Evolutionary conservation across 2,329 filamentous ascomycete species (phyloP), one percentile per base, ranked within the genome.

Genomic region (Blastomyces percursus): DNA sequence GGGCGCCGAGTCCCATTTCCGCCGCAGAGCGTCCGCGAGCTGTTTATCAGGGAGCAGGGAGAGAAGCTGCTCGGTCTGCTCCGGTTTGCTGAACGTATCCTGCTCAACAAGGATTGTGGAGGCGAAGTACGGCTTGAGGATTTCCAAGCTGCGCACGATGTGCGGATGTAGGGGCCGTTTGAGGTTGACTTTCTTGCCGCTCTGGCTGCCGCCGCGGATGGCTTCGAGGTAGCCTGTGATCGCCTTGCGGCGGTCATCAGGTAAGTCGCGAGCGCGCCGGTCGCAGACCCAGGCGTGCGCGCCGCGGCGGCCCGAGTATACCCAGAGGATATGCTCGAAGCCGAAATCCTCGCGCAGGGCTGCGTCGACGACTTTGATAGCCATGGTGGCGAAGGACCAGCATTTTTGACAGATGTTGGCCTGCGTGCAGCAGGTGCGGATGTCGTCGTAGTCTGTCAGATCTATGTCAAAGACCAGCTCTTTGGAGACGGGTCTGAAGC

Each of bases 391-490:
- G 75, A 97, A 99, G 59, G 88, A 82, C 94, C 94, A 99, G 78
- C 94, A 99, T 73, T 92, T 94, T 67, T 81, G 82, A 74, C 94
- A 99, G 67, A 99, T 97, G 69, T 90, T 95, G 9, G 93, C 91
- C 73, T 93, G 92, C 70, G 87, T 86, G 74, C 94, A 99, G 77
- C 94, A 99, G 35, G 92, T 96, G 68, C 94, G 87, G 67, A 99
- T 90, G 67, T 96, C 91, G 73, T 99, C 94, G 76, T 99, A 99
- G 77, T 97, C 94, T 61, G 94, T 97, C 84, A 99, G 84, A 83
- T 99, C 94, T 70, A 99, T 97, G 87, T 99, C 94, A 75, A 99
- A 97, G 69, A 96, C 96, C 48, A 99, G 80, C 75, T 99, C 94
- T 75, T 99, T 99, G 62, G 89, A 84, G 40, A 96, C 75, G 0